Percentiles rank a stretch among this genome's conserved stretches.
Evolutionary conservation across 495 filamentous ascomycete species (phyloP).

Genomic region (Ramalina intermedia): DNA sequence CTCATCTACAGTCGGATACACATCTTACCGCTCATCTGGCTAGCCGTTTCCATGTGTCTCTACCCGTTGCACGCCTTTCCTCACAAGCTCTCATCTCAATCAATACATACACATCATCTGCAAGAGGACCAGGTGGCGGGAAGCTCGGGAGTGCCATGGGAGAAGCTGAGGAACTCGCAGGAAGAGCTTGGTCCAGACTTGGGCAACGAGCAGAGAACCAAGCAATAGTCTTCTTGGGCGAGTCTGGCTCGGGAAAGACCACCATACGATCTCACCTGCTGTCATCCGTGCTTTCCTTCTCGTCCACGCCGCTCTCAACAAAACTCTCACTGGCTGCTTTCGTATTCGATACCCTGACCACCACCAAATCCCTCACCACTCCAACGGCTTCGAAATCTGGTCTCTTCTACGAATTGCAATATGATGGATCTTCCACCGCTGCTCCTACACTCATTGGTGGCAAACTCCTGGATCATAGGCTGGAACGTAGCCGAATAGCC

Average conservation of each 20-base stretch:
- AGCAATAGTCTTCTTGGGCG: conserved; percentile 84
- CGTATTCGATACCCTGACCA: conserved; percentile 88
- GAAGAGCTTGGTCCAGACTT: conserved; percentile 69
- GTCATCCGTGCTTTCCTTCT: conserved; percentile 68
- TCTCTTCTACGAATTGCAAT: conserved; percentile 89
- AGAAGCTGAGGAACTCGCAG: conserved; percentile 79
- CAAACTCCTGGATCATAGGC: conserved; percentile 81
- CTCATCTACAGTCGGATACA: conserved; percentile 90
- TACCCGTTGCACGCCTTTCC: conserved; percentile 76
- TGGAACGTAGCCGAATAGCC: conserved; percentile 82
- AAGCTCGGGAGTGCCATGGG: conserved; percentile 76
- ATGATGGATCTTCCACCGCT: conserved; percentile 71
- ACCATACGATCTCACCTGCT: conserved; percentile 81
- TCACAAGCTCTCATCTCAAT: conserved; percentile 80
- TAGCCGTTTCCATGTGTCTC: conserved; percentile 80
- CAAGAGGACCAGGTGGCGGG: conserved; percentile 75
- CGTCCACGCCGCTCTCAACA: conserved; percentile 78
- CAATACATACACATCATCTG: conserved; percentile 82
- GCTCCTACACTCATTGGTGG: conserved; percentile 78
- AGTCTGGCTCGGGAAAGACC: conserved; percentile 91
- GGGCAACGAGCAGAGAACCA: conserved; percentile 86
- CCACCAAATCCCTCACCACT: conserved; percentile 92
- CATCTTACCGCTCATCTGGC: conserved; percentile 91
- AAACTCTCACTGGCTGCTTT: conserved; percentile 90
- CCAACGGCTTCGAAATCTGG: conserved; percentile 92